Conservation (phyloP, 1,139 yeast genomes). For the Scheffersomyces insectosa region DNA sequence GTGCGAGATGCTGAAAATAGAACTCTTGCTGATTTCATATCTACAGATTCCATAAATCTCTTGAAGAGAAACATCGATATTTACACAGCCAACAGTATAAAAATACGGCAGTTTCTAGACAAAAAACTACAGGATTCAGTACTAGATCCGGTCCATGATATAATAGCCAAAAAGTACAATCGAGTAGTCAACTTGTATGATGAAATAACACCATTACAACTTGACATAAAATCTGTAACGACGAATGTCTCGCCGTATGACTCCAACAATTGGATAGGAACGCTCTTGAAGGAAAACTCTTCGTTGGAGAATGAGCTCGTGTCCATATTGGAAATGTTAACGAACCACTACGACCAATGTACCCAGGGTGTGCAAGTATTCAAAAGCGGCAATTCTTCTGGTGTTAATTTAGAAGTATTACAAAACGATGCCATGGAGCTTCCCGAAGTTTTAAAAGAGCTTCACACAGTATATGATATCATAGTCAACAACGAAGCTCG, state of each 20-base stretch:
- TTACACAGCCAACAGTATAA: conserved; percentile 28
- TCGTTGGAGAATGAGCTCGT: conserved; percentile 72
- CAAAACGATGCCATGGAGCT: conserved; percentile 35
- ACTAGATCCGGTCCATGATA: conserved; percentile 13
- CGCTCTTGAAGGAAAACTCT: conserved; percentile 37
- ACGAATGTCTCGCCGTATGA: conserved; percentile 13
- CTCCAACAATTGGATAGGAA: conserved; percentile 14
- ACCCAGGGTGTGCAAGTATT: conserved; percentile 30
- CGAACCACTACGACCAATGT: conserved; percentile 84
- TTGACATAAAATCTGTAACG: conserved; percentile 11
- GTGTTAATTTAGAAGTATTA: conserved; percentile 32
- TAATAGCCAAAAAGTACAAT: conserved; percentile 15
- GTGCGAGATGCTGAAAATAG: conserved; percentile 3
- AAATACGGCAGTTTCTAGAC: conserved; percentile 22
- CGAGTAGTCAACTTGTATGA: conserved; percentile 22
- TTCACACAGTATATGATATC: conserved; percentile 35
- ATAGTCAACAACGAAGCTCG: conserved; percentile 37
- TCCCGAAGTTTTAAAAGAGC: conserved; percentile 19
- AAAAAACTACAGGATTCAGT: conserved; percentile 17
- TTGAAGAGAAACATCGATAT: conserved; percentile 29
- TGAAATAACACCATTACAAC: conserved; percentile 20
- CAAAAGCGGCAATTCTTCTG: conserved; percentile 16
- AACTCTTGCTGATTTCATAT: conserved; percentile 32
- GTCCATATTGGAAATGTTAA: conserved; percentile 64
- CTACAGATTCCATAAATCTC: conserved; percentile 32